Percentiles rank a stretch among this genome's conserved stretches.
These are phyloP conservation scores for Xerocomus potaroensis DNA, from an alignment of 768 basidiomycete species.

Conservation along the genomic window DNA sequence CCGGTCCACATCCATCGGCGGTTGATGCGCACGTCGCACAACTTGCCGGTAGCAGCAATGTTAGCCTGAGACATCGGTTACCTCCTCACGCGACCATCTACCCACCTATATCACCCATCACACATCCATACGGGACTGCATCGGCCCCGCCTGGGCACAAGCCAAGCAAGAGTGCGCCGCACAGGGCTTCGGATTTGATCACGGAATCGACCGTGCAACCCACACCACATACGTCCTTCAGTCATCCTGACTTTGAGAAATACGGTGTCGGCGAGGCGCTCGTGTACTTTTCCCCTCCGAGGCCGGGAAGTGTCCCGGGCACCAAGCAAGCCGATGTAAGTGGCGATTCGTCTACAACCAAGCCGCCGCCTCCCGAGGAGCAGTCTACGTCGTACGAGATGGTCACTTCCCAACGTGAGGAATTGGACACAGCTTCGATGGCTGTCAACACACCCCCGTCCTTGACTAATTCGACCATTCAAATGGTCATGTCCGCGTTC, in stretches of 20 bases:
- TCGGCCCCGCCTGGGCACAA: not conserved
- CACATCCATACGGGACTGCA: slow-evolving; percentile 24
- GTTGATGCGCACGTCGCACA: slow-evolving; percentile 20
- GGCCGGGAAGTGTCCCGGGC: not conserved
- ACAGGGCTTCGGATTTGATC: not conserved
- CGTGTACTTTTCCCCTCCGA: slow-evolving; percentile 37
- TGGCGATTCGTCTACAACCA: not conserved
- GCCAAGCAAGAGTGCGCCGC: not conserved
- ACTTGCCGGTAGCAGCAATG: slow-evolving; percentile 19
- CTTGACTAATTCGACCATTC: slow-evolving; percentile 37
- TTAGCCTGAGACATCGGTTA: slow-evolving; percentile 35
- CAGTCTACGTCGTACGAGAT: not conserved
- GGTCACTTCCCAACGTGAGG: slow-evolving; percentile 35
- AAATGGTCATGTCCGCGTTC: slow-evolving; percentile 40
- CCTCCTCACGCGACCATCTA: slow-evolving; percentile 29
- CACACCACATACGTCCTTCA: slow-evolving; percentile 26
- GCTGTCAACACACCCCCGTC: slow-evolving; percentile 10
- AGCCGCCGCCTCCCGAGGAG: not conserved
- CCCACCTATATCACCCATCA: slow-evolving; percentile 25
- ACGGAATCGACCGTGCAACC: not conserved
- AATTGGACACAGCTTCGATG: slow-evolving; percentile 14
- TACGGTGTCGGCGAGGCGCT: slow-evolving; percentile 65
- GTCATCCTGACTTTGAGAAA: slow-evolving; percentile 36
- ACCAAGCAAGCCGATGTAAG: not conserved
- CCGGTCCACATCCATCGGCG: slow-evolving; percentile 38